A percentile compares a stretch with the other conserved stretches of the same genome.
Conservation (phyloP, 495 filamentous ascomycete species). For the Annulohypoxylon stygium region DNA sequence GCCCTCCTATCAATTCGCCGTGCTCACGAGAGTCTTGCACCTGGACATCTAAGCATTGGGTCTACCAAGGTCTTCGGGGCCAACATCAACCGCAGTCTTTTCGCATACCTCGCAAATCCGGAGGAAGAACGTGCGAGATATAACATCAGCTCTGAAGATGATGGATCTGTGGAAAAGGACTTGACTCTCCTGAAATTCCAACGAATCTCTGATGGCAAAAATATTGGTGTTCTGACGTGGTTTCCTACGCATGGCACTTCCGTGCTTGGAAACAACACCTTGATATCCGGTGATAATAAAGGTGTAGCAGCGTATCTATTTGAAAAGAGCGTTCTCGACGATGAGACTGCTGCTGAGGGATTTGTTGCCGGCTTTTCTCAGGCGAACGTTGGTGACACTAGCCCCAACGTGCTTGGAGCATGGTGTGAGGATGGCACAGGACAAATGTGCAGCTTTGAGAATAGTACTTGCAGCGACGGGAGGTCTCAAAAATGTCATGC, state of each 20-base stretch:
- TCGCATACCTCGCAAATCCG: constrained; percentile 92
- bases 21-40: constrained; percentile 80
- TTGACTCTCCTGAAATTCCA: constrained; percentile 87
- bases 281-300: constrained; percentile 95
- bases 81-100: constrained; percentile 92
- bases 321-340: constrained; percentile 73
- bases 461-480: constrained; percentile 81
- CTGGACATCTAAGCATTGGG: constrained; percentile 79
- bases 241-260: constrained; percentile 96
- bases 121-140: constrained; percentile 81
- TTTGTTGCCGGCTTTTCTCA: constrained; percentile 97
- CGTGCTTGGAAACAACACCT: constrained; percentile 91
- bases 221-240: constrained; percentile 87
- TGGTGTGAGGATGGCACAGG: constrained; percentile 85
- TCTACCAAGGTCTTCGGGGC: constrained; percentile 81
- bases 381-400: constrained; percentile 92
- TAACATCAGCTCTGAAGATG: constrained; percentile 65
- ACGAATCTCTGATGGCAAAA: constrained; percentile 76
- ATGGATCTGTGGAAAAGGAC: constrained; percentile 85
- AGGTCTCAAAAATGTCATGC: constrained; percentile 84
- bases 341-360: constrained; percentile 68
- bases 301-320: constrained; percentile 90
- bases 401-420: constrained; percentile 87
- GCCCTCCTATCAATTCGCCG: constrained; percentile 82
- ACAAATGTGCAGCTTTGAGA: constrained; percentile 75